Conservation (phyloP, 176 grass and related monocot species). For the Phoenix dactylifera region DNA sequence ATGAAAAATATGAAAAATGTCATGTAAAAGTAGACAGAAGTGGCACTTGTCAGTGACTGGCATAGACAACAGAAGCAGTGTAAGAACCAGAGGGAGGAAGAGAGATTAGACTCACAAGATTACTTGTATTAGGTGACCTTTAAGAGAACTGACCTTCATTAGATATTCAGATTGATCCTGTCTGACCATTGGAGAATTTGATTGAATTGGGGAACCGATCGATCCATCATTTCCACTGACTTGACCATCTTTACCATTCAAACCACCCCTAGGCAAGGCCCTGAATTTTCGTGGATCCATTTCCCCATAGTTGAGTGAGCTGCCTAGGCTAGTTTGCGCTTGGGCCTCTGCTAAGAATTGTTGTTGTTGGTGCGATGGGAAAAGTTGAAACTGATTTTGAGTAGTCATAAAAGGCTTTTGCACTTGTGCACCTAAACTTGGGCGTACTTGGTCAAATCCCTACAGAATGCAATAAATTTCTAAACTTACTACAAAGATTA, state of each 20-base stretch:
- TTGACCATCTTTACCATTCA: conserved; percentile 42
- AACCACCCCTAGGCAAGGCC: conserved; percentile 45
- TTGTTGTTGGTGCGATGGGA: conserved; percentile 56
- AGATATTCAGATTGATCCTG: conserved; percentile 48
- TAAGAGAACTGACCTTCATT: conserved; percentile 45
- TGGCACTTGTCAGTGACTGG: too few species aligned
- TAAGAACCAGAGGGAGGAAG: too few species aligned
- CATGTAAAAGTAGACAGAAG: too few species aligned
- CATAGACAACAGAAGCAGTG: too few species aligned
- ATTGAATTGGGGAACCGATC: conserved; percentile 66
- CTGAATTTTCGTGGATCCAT: conserved; percentile 32
- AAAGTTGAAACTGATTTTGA: conserved; percentile 84
- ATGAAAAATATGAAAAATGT: too few species aligned
- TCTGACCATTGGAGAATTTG: conserved; percentile 66
- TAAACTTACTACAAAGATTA: background rate
- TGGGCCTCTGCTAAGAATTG: conserved; percentile 70
- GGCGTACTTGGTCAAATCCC: conserved; percentile 79
- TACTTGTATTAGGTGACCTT: background rate
- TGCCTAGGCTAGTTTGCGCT: conserved; percentile 44
- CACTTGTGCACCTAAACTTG: conserved; percentile 49
- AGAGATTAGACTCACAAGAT: too few species aligned
- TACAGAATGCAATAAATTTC: background rate
- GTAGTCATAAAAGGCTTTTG: conserved; percentile 70
- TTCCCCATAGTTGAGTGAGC: conserved; percentile 23
- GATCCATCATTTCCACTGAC: conserved; percentile 43